Conservation (phyloP, 2,329 filamentous ascomycete genomes). For the Exophiala phaeomuriformis region DNA sequence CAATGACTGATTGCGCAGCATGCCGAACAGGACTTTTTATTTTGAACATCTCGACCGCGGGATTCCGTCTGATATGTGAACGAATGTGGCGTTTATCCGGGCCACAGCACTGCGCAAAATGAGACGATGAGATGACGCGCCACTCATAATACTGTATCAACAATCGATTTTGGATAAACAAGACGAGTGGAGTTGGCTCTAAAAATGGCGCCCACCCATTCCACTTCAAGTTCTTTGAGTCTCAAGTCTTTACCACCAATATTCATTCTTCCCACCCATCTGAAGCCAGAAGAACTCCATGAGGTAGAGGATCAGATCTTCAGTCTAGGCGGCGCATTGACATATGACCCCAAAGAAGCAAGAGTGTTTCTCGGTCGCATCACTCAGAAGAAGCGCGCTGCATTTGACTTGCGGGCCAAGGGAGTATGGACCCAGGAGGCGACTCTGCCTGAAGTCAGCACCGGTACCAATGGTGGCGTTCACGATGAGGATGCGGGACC, state of each 20-base stretch:
- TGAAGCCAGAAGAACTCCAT: conserved; percentile 57
- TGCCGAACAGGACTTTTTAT: no score
- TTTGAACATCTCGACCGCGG: no score
- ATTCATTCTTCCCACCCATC: conserved; percentile 65
- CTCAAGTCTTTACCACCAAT: conserved; percentile 50
- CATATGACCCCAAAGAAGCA: conserved; percentile 65
- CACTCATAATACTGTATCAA: not conserved
- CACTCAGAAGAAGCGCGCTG: conserved; percentile 59
- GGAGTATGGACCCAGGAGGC: conserved; percentile 48
- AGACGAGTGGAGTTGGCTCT: not conserved
- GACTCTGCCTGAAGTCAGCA: conserved; percentile 4
- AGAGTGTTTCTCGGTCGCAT: conserved; percentile 68
- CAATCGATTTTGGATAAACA: not conserved
- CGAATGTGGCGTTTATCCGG: no score
- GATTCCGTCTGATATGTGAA: no score
- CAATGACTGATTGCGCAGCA: no score
- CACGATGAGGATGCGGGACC: conserved; percentile 1
- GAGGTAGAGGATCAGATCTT: conserved; percentile 58
- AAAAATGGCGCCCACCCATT: not conserved
- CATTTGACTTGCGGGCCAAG: conserved; percentile 66
- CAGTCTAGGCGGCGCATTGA: conserved; percentile 50
- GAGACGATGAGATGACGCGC: no score
- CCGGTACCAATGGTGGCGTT: not conserved
- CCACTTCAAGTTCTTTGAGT: conserved; percentile 1
- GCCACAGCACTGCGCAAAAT: no score